Percentiles rank a stretch among this genome's conserved stretches.
Evolutionary conservation across 1,284 basidiomycete genomes (phyloP).

Genomic region (Schizophyllum commune): DNA sequence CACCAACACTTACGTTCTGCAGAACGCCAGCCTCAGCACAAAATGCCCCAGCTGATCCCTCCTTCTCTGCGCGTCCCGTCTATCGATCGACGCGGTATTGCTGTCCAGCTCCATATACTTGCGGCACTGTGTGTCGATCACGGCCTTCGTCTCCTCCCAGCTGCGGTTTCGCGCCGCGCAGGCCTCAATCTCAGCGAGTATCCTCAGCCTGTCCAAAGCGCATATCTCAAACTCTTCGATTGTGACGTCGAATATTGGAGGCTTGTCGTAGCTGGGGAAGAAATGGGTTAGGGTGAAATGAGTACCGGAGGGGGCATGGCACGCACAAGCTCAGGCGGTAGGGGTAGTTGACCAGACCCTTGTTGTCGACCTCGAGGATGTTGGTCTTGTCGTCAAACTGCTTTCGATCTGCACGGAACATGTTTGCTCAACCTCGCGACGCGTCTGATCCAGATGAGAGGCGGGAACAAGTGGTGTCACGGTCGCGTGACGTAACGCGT

Average conservation of each 20-base stretch:
- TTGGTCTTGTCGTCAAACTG: neutral
- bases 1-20: constrained; percentile 81
- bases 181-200: constrained; percentile 94
- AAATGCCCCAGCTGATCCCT: constrained; percentile 94
- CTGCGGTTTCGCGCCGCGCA: constrained; percentile 79
- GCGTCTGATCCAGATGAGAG: neutral
- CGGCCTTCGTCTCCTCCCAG: constrained; percentile 66
- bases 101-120: constrained; percentile 68
- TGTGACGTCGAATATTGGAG: constrained; percentile 86
- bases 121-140: constrained; percentile 52
- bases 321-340: constrained; percentile 78
- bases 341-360: constrained; percentile 40
- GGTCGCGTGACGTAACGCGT: neutral
- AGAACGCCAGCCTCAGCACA: constrained; percentile 92
- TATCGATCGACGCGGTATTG: constrained; percentile 44
- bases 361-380: constrained; percentile 12
- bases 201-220: constrained; percentile 83
- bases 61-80: constrained; percentile 60
- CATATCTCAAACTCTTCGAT: constrained; percentile 94
- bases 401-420: neutral
- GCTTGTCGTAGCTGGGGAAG: constrained; percentile 68
- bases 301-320: constrained; percentile 4
- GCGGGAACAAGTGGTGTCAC: neutral
- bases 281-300: neutral
- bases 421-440: neutral